These are phyloP conservation scores for Camillea tinctor DNA, from an alignment of 2,329 filamentous ascomycete genomes.

Conservation along the genomic window DNA sequence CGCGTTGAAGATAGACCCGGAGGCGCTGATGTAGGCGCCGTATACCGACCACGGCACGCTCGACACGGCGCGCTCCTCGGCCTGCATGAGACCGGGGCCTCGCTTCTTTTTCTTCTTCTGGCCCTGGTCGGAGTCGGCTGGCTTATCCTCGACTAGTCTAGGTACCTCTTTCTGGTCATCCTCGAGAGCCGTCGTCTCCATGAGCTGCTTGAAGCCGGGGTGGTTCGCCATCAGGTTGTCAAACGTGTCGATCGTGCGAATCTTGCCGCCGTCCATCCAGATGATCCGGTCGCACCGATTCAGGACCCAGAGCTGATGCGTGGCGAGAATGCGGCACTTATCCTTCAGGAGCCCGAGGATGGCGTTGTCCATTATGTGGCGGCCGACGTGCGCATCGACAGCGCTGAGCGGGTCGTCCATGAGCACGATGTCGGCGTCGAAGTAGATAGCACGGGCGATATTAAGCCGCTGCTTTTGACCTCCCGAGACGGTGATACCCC, in stretches of 20 bases:
- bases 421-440: constrained; percentile 64
- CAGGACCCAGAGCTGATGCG: constrained; percentile 91
- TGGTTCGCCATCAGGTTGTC: constrained; percentile 81
- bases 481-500: constrained; percentile 91
- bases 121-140: constrained; percentile 43
- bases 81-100: constrained; percentile 68
- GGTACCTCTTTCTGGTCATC: constrained; percentile 57
- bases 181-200: constrained; percentile 80
- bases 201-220: constrained; percentile 74
- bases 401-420: constrained; percentile 70
- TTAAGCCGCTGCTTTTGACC: constrained; percentile 95
- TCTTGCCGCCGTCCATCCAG: constrained; percentile 84
- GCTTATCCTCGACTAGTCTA: constrained; percentile 46
- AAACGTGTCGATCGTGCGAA: constrained; percentile 86
- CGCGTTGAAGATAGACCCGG: constrained; percentile 68
- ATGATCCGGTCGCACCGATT: constrained; percentile 88
- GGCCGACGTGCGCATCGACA: constrained; percentile 68
- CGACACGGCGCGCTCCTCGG: constrained; percentile 63
- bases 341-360: constrained; percentile 85
- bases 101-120: constrained; percentile 57
- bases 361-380: constrained; percentile 87
- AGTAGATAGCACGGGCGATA: constrained; percentile 80
- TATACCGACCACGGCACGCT: constrained; percentile 82
- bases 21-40: constrained; percentile 71
- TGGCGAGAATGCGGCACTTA: constrained; percentile 89